Conservation (phyloP, 345 rosid genomes). For the Arabidopsis arenosa region DNA sequence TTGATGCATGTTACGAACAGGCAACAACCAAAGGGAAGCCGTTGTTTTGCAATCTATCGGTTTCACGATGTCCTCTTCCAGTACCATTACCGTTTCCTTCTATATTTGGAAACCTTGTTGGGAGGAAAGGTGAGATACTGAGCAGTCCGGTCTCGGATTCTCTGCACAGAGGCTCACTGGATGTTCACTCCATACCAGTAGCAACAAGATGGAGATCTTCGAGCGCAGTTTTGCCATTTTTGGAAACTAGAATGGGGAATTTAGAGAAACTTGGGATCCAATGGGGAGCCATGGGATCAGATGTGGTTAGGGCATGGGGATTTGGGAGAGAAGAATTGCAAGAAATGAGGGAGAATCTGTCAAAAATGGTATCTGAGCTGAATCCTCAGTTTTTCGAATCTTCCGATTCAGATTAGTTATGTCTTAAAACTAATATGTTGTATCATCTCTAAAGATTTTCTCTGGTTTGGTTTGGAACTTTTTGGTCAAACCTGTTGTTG, state of each 20-base stretch:
- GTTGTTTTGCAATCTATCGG: slow-evolving; percentile 70
- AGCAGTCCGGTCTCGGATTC: slow-evolving; percentile 57
- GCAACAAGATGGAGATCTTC: slow-evolving; percentile 77
- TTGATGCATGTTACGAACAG: slow-evolving; percentile 57
- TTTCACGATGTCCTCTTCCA: slow-evolving; percentile 80
- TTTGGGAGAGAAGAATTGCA: slow-evolving; percentile 78
- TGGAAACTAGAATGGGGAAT: slow-evolving; percentile 64
- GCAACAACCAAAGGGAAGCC: slow-evolving; percentile 47
- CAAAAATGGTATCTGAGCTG: slow-evolving; percentile 64
- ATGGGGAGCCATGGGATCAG: slow-evolving; percentile 68
- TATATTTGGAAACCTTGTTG: slow-evolving; percentile 70
- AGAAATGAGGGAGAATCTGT: slow-evolving; percentile 71
- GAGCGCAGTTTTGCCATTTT: slow-evolving; percentile 66
- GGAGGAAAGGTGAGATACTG: slow-evolving; percentile 74
- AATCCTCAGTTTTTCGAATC: slow-evolving; percentile 51
- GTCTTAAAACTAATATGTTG: slow-evolving; percentile 1
- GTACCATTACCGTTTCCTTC: slow-evolving; percentile 94
- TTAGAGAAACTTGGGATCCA: slow-evolving; percentile 63
- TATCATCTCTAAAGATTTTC: background rate
- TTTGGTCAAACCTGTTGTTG: background rate
- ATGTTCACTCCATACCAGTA: slow-evolving; percentile 79
- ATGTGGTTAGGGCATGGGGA: slow-evolving; percentile 81
- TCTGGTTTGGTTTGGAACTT: background rate
- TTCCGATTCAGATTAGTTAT: slow-evolving; percentile 68
- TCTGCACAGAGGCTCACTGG: slow-evolving; percentile 63